A percentile compares a stretch with the other conserved stretches of the same genome.
phyloP scores from a whole-genome alignment of 108 stramenopile species.

The Cyclostephanos invisitatus region DNA sequence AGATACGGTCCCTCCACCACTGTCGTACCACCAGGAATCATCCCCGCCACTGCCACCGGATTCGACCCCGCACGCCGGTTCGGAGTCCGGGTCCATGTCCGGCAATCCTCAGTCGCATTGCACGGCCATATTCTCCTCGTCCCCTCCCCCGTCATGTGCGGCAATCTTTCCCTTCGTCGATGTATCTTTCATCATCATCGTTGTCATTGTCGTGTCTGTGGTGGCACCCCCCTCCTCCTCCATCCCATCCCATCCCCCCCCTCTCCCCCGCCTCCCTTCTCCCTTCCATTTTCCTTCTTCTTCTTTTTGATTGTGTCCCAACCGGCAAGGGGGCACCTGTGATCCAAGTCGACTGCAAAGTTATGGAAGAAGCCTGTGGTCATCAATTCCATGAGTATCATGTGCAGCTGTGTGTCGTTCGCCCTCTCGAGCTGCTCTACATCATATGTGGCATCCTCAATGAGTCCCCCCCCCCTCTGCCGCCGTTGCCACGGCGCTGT shows the following conservation, averaged over 20 bases:
- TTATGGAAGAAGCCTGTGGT: constrained; percentile 74
- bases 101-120: constrained; percentile 51
- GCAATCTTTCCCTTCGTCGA: background rate
- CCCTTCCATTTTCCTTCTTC: constrained; percentile 5
- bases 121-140: constrained; percentile 11
- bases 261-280: background rate
- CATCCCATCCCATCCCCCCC: constrained; percentile 8
- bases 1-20: no score
- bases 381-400: constrained; percentile 78
- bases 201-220: background rate
- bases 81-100: constrained; percentile 48
- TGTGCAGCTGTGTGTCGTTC: constrained; percentile 83
- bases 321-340: constrained; percentile 63
- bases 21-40: background rate
- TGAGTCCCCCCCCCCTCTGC: constrained; percentile 35
- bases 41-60: constrained; percentile 34
- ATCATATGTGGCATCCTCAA: constrained; percentile 76
- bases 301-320: constrained; percentile 43
- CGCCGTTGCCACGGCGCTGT: background rate
- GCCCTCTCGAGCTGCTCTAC: constrained; percentile 87
- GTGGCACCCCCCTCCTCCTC: constrained; percentile 7
- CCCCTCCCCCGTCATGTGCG: background rate
- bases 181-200: background rate
- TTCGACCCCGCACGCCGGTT: constrained; percentile 50
- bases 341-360: constrained; percentile 84